A percentile compares a stretch with the other conserved stretches of the same genome.
Conservation (phyloP, 78 protist species). For the Emiliania huxleyi region DNA sequence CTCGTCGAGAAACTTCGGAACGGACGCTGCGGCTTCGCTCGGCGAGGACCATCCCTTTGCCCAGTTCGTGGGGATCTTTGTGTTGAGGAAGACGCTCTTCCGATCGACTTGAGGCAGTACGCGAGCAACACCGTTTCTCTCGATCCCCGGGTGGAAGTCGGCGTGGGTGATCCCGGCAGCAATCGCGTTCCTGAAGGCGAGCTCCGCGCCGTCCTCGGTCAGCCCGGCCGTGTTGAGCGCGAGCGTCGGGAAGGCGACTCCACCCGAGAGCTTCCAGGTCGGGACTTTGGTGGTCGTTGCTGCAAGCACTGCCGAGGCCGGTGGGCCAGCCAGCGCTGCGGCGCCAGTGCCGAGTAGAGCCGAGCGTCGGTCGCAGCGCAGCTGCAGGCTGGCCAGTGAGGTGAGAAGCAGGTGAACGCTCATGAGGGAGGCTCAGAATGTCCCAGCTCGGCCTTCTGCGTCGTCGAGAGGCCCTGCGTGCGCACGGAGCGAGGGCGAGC, state of each 20-base stretch:
- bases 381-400: too few relatives aligned
- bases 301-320: too few relatives aligned
- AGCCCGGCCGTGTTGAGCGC: conserved; percentile 27
- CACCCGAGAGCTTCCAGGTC: not conserved
- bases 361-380: too few relatives aligned
- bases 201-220: not conserved
- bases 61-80: not conserved
- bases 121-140: conserved; percentile 6
- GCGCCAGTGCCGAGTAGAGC: too few relatives aligned
- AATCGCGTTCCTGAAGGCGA: not conserved
- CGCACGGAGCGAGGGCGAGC: too few relatives aligned
- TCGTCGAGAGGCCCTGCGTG: too few relatives aligned
- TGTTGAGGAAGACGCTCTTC: not conserved
- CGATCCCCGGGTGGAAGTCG: conserved; percentile 31
- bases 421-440: too few relatives aligned
- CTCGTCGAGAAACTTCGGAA: not conserved
- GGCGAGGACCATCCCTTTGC: too few relatives aligned
- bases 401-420: too few relatives aligned
- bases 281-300: too few relatives aligned
- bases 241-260: not conserved
- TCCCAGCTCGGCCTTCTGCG: too few relatives aligned
- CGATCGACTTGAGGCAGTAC: not conserved
- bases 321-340: too few relatives aligned
- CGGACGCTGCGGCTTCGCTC: not conserved
- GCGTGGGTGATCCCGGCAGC: not conserved